phyloP scores from a whole-genome alignment of 495 filamentous ascomycete genomes.

The Lasiosphaeria hispida region DNA sequence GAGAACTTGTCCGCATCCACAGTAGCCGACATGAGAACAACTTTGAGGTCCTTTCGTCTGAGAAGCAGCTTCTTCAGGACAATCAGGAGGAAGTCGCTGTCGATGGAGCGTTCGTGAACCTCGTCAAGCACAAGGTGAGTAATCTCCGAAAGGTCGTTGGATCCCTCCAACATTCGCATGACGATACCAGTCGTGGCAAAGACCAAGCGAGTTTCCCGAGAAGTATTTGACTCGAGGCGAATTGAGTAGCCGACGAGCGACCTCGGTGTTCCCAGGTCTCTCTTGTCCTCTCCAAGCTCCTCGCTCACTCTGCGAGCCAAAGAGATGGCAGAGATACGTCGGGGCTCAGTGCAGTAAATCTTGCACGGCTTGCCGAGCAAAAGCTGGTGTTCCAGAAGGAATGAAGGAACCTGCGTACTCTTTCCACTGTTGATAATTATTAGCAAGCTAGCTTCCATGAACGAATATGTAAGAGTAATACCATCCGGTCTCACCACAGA shows the following conservation, averaged over 20 bases:
- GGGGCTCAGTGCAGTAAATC: conserved; percentile 93
- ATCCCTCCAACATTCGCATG: conserved; percentile 92
- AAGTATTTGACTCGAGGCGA: conserved; percentile 82
- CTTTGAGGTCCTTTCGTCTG: conserved; percentile 66
- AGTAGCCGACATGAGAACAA: conserved; percentile 95
- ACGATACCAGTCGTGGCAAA: conserved; percentile 91
- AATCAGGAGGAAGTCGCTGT: conserved; percentile 91
- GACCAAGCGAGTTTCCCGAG: conserved; percentile 73
- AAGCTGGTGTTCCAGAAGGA: conserved; percentile 85
- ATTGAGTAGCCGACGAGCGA: conserved; percentile 95
- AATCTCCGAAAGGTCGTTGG: conserved; percentile 78
- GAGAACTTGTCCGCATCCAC: conserved; percentile 91
- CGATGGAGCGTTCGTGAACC: conserved; percentile 91
- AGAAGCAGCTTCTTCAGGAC: conserved; percentile 78
- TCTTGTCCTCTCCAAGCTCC: conserved; percentile 81
- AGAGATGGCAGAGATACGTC: conserved; percentile 93
- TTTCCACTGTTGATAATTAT: conserved; percentile 63
- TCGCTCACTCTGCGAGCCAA: conserved; percentile 88
- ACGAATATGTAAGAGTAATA: conserved; percentile 18
- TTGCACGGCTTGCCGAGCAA: conserved; percentile 77
- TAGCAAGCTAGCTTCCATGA: conserved; percentile 10
- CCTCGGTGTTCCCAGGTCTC: conserved; percentile 73
- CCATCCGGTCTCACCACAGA: conserved; percentile 94
- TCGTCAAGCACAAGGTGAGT: conserved; percentile 94
- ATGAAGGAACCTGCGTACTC: conserved; percentile 93